Percentiles rank a stretch among this genome's conserved stretches.
These are phyloP conservation scores for Aspergillus fumigatus DNA, from an alignment of 2,329 filamentous ascomycete genomes.

Conservation along the genomic window DNA sequence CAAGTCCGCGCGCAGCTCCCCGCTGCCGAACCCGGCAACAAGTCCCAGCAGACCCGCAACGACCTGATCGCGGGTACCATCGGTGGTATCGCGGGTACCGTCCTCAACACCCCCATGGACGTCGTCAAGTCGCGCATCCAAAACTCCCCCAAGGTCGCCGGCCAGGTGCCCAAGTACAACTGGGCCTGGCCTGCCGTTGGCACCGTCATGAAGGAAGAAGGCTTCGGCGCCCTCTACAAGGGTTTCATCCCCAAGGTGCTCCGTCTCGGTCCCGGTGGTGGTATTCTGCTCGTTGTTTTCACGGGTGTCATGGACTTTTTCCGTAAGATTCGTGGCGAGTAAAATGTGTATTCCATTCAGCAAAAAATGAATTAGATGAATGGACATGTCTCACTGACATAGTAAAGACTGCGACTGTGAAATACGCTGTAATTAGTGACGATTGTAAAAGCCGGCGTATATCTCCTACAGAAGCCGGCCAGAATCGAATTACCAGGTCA, in stretches of 20 bases:
- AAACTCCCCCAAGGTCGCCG: slow-evolving; percentile 81
- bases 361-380: background rate
- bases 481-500: background rate
- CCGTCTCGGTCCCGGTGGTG: slow-evolving; percentile 65
- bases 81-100: slow-evolving; percentile 85
- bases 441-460: too few species aligned
- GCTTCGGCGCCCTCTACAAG: slow-evolving; percentile 90
- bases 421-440: background rate
- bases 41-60: slow-evolving; percentile 76
- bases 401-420: background rate
- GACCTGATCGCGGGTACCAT: slow-evolving; percentile 81
- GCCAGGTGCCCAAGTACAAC: slow-evolving; percentile 88
- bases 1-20: slow-evolving; percentile 86
- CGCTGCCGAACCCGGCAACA: slow-evolving; percentile 63
- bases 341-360: background rate
- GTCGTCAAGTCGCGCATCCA: slow-evolving; percentile 98
- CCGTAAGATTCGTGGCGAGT: slow-evolving; percentile 58
- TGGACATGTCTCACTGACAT: background rate
- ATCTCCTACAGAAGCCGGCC: too few species aligned
- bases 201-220: slow-evolving; percentile 89
- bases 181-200: slow-evolving; percentile 89
- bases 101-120: slow-evolving; percentile 93
- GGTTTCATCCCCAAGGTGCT: slow-evolving; percentile 95
- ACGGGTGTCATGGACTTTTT: slow-evolving; percentile 70
- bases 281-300: slow-evolving; percentile 51